Evolutionary conservation across 495 filamentous ascomycete species (phyloP), one percentile per base, ranked within the genome.

Genomic region (Penicillium pulvis): DNA sequence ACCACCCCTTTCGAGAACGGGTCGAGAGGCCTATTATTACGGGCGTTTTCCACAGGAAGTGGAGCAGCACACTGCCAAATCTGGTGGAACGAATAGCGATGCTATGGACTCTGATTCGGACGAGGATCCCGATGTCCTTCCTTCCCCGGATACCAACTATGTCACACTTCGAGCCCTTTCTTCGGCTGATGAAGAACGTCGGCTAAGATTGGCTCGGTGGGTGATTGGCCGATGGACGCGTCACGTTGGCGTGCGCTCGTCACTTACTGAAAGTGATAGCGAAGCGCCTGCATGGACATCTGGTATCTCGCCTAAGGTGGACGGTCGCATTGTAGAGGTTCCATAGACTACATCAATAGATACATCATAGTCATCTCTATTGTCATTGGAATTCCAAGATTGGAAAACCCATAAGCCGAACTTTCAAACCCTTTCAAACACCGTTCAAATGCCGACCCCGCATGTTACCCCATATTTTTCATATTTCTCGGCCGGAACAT

Each of bases 181-280:
- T 16, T 57, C 75, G 0, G 71, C 63, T 6, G 76, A 80, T 11
- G 75, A 79, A 46, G 73, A 78, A 33, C 58, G 60, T 39, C 73
- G 70, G 14, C 65, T 77, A 12, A 70, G 73, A 6, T 67, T 90
- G 8, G 85, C 83, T 62, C 80, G 88, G 9, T 79, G 81, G 35
- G 83, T 85, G 4, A 84, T 85, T 50, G 73, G 72, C 17, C 91
- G 90, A 67, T 97, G 92, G 92, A 89, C 87, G 71, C 79, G 85
- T 9, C 61, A 87, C 39, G 85, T 88, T 0, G 84, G 86, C 2
- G 39, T 41, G 39, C 16, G 16, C 39, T 41, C 39, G 16, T 6
- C 6, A 17, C 39, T 41, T 4, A 41, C 16, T 41, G 39, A 41
- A 41, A 17, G 6, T 41, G 39, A 41, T 0, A 17, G 1, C 1